Conservation (phyloP, 2,329 filamentous ascomycete species). For the Nemania sp. region DNA sequence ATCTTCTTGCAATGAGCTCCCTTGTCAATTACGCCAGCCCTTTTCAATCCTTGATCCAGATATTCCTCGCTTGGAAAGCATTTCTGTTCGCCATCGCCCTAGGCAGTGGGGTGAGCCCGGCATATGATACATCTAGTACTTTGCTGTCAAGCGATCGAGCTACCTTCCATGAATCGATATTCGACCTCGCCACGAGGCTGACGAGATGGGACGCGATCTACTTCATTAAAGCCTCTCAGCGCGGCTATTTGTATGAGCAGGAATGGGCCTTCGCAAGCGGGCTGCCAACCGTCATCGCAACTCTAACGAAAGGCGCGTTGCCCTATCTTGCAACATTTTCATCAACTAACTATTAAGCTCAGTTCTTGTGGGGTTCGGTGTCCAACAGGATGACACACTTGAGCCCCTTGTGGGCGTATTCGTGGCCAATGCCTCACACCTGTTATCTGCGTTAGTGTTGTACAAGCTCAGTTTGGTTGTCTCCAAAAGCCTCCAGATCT, state of each 20-base stretch:
- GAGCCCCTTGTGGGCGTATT: conserved; percentile 62
- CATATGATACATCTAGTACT: conserved; percentile 79
- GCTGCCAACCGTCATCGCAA: conserved; percentile 49
- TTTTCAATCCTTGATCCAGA: conserved; percentile 35
- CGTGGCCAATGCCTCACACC: conserved; percentile 74
- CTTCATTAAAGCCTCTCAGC: conserved; percentile 64
- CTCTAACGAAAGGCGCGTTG: conserved; percentile 40
- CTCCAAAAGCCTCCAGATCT: conserved; percentile 54
- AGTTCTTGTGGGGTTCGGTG: conserved; percentile 35
- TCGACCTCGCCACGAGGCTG: conserved; percentile 57
- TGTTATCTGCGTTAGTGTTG: conserved; percentile 72
- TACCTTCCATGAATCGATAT: conserved; percentile 37
- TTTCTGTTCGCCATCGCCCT: conserved; percentile 66
- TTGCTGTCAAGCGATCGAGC: conserved; percentile 50
- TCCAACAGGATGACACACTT: conserved; percentile 31
- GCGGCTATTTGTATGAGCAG: conserved; percentile 75
- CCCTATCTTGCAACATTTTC: not conserved
- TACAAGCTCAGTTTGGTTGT: conserved; percentile 66
- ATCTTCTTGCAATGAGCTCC: conserved; percentile 29
- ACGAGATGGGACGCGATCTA: conserved; percentile 84
- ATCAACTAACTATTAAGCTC: conserved; percentile 9
- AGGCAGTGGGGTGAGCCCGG: conserved; percentile 55
- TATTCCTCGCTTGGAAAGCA: conserved; percentile 69
- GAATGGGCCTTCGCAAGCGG: conserved; percentile 77
- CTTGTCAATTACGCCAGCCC: conserved; percentile 23